phyloP scores from a whole-genome alignment of 2,329 filamentous ascomycete genomes.

The Amesomyces nigricolor region DNA sequence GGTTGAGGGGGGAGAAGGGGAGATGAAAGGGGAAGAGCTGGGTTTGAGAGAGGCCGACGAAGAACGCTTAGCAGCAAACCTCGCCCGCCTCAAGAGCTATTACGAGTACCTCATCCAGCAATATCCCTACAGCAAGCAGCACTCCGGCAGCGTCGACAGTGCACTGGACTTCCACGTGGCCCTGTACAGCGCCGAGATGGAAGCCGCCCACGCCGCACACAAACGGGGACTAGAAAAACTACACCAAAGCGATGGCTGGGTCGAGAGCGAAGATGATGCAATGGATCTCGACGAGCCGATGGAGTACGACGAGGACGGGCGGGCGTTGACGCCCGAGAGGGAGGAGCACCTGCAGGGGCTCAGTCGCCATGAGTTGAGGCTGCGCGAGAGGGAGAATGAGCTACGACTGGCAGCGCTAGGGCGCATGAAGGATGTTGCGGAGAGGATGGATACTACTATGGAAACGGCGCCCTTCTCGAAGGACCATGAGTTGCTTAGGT shows the following conservation, averaged over 20 bases:
- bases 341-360: neutral
- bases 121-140: slow-evolving; percentile 61
- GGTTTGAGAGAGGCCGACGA: slow-evolving; percentile 10
- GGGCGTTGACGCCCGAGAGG: slow-evolving; percentile 12
- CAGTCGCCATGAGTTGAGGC: slow-evolving; percentile 22
- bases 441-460: slow-evolving; percentile 66
- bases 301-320: slow-evolving; percentile 11
- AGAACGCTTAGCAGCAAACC: slow-evolving; percentile 33
- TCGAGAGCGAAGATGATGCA: slow-evolving; percentile 20
- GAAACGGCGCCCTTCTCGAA: slow-evolving; percentile 64
- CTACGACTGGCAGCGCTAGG: slow-evolving; percentile 48
- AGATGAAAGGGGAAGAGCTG: neutral
- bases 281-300: slow-evolving; percentile 21
- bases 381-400: slow-evolving; percentile 34
- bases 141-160: slow-evolving; percentile 50
- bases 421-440: slow-evolving; percentile 57
- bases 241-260: slow-evolving; percentile 18
- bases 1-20: slow-evolving; percentile 1
- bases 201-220: slow-evolving; percentile 61
- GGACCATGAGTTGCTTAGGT: slow-evolving; percentile 58
- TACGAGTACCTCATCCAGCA: slow-evolving; percentile 74
- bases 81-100: slow-evolving; percentile 50
- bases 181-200: slow-evolving; percentile 76
- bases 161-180: slow-evolving; percentile 76
- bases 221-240: slow-evolving; percentile 38